Evolutionary conservation across 352 stramenopile species (phyloP).

Genomic region (Phytophthora lateralis): DNA sequence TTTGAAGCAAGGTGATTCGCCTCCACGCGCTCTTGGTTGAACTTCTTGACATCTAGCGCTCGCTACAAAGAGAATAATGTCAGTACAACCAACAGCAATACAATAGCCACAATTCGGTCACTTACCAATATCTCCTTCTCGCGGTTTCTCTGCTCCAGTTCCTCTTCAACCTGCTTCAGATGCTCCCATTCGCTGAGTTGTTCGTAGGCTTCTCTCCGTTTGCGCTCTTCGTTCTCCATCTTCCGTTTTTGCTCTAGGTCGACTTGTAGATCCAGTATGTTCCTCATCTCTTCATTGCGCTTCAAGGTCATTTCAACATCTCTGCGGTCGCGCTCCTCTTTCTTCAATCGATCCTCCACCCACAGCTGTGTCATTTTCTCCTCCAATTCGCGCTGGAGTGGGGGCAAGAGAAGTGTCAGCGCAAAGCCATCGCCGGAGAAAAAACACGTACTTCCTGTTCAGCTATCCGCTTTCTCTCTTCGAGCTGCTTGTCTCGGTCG

Average conservation of each 20-base stretch:
- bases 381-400: slow-evolving; percentile 45
- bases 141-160: slow-evolving; percentile 53
- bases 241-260: slow-evolving; percentile 59
- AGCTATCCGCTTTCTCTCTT: slow-evolving; percentile 46
- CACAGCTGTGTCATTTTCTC: slow-evolving; percentile 71
- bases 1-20: slow-evolving; percentile 43
- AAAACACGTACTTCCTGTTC: slow-evolving; percentile 51
- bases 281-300: slow-evolving; percentile 74
- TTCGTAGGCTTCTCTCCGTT: slow-evolving; percentile 54
- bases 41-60: slow-evolving; percentile 73
- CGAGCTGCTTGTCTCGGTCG: slow-evolving; percentile 65
- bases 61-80: slow-evolving; percentile 29
- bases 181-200: slow-evolving; percentile 66
- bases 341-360: slow-evolving; percentile 74
- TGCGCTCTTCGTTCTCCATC: slow-evolving; percentile 42
- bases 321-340: slow-evolving; percentile 66
- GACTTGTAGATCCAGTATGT: slow-evolving; percentile 79
- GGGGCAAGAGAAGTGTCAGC: slow-evolving; percentile 7
- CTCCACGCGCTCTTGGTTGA: slow-evolving; percentile 74
- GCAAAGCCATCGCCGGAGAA: not conserved
- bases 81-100: not conserved
- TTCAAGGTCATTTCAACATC: slow-evolving; percentile 54
- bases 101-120: not conserved
- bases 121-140: slow-evolving; percentile 61
- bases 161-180: slow-evolving; percentile 65